Base-by-base conservation (phyloP, 805 yeast species). In the Maudiozyma pseudohumilis region DNA sequence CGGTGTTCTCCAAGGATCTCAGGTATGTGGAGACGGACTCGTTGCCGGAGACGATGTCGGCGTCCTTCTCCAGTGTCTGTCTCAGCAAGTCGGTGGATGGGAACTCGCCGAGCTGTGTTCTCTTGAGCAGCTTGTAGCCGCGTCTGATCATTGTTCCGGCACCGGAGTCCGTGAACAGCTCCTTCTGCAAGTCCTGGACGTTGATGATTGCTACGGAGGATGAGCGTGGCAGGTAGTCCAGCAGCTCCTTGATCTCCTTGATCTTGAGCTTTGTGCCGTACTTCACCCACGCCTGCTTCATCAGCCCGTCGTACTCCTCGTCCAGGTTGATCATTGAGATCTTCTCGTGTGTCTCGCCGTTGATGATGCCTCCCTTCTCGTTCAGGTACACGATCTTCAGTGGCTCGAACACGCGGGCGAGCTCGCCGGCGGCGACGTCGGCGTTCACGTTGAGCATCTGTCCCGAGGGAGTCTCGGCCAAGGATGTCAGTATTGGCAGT, bases 141-240 rank as follows among this genome's bases (percentile, higher is more conserved):
- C 98, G 79, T 73, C 98, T 82, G 53, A 92, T 87, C 68, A 92
- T 72, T 32, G 99, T 92, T 57, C 99, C 99, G 22, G 98, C 99
- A 63, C 99, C 99, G 13, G 95, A 82, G 61, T 92, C 98, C 29
- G 99, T 92, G 66, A 92, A 92, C 55, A 92, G 74, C 64, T 92
- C 99, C 61, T 89, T 92, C 66, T 92, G 97, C 55, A 92, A 72
- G 59, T 92, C 96, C 52, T 84, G 75, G 32, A 92, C 96, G 49
- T 89, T 84, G 52, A 92, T 92, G 59, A 92, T 92, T 31, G 99
- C 98, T 34, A 92, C 99, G 4, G 96, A 87, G 1, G 96, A 87
- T 3, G 96, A 85, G 61, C 97, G 79, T 42, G 99, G 99, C 59
- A 92, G 72, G 59, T 81, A 88, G 65, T 84, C 89, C 57, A 92